These are phyloP conservation scores for Picea mariana DNA, from an alignment of 83 land plant genomes.

Conservation along the genomic window DNA sequence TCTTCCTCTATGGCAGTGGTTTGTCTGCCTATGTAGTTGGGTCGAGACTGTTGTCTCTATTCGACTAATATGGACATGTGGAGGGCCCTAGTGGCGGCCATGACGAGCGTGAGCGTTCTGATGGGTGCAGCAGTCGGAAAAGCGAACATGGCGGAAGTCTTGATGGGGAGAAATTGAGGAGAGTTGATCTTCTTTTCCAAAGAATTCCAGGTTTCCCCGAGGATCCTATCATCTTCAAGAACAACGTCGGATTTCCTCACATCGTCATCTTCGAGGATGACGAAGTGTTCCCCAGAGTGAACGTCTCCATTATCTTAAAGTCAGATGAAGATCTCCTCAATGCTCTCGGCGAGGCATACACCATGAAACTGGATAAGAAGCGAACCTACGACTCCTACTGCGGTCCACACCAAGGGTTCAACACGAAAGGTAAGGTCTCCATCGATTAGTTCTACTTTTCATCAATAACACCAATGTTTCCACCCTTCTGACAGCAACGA, in stretches of 20 bases:
- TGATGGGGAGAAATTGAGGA: slow-evolving; percentile 42
- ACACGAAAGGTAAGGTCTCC: slow-evolving; percentile 62
- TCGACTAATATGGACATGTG: too few species aligned
- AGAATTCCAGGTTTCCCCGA: slow-evolving; percentile 46
- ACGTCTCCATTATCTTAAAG: slow-evolving; percentile 18
- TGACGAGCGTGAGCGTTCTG: too few species aligned
- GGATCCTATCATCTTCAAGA: slow-evolving; percentile 63
- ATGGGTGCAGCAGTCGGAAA: too few species aligned
- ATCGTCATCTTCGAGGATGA: slow-evolving; percentile 79
- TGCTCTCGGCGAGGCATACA: slow-evolving; percentile 57
- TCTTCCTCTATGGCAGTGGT: too few species aligned
- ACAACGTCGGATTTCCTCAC: slow-evolving; percentile 82
- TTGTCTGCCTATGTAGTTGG: too few species aligned
- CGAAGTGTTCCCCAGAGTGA: slow-evolving; percentile 61
- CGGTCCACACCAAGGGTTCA: slow-evolving; percentile 66
- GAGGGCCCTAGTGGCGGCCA: too few species aligned
- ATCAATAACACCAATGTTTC: too few species aligned
- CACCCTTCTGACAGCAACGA: too few species aligned
- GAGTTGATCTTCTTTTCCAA: slow-evolving; percentile 50
- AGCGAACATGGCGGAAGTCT: too few species aligned
- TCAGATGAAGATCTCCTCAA: slow-evolving; percentile 55
- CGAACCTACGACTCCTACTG: slow-evolving; percentile 70
- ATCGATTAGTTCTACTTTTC: slow-evolving; percentile 28
- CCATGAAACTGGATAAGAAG: slow-evolving; percentile 41
- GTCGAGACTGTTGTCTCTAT: too few species aligned